A percentile compares a stretch with the other conserved stretches of the same genome.
Conservation (phyloP, 192 early-diverging fungal species). For the Gigaspora rosea region DNA sequence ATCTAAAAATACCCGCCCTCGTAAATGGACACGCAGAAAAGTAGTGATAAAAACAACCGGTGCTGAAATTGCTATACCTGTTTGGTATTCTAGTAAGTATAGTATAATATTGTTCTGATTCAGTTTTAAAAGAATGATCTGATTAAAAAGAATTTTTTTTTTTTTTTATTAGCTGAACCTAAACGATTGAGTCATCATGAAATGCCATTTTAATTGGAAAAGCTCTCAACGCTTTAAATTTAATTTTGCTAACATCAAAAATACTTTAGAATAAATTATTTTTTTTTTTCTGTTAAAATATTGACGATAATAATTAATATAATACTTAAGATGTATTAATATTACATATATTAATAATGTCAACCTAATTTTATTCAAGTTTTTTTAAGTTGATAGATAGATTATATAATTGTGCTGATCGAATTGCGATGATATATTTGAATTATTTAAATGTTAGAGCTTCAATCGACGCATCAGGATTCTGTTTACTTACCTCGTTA, state of each 20-base stretch:
- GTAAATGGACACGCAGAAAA: slow-evolving; percentile 23
- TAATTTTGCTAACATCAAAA: background rate
- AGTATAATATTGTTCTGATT: background rate
- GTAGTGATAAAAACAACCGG: slow-evolving; percentile 17
- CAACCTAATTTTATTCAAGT: no score
- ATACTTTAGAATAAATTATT: background rate
- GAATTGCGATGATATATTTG: background rate
- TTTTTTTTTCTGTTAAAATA: background rate
- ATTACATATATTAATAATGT: no score
- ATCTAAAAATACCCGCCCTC: background rate
- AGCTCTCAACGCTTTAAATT: background rate
- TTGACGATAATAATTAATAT: background rate
- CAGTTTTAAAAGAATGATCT: background rate
- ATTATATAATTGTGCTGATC: no score
- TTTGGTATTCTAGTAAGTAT: slow-evolving; percentile 19
- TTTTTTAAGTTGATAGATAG: no score
- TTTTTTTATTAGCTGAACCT: slow-evolving; percentile 1
- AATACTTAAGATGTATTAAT: no score
- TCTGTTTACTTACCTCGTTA: background rate
- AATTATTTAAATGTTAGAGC: background rate
- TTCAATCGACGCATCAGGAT: background rate
- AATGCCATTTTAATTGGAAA: background rate
- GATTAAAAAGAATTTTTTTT: background rate
- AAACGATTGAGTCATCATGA: slow-evolving; percentile 8
- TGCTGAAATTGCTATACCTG: slow-evolving; percentile 13